A percentile compares a stretch with the other conserved stretches of the same genome.
Conservation (phyloP, 202 grass and related monocot species). For the Setaria italica region DNA sequence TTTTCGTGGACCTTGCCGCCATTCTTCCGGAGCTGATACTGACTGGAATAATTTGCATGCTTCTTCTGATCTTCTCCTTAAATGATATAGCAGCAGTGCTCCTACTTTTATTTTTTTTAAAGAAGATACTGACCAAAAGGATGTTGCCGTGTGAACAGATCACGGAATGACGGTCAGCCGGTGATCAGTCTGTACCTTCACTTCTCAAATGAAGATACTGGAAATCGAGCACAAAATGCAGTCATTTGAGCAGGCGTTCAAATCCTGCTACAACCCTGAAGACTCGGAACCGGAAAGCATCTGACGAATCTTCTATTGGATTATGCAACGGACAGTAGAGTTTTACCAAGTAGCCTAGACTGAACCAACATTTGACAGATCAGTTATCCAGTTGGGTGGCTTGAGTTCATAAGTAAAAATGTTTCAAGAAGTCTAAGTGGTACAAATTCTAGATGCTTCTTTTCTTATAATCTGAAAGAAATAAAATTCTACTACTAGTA, state of each 20-base stretch:
- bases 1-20: neutral
- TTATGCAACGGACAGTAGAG: neutral
- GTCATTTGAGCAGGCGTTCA: neutral
- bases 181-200: neutral
- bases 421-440: neutral
- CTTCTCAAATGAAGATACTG: neutral
- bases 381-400: neutral
- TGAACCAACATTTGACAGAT: conserved; percentile 3
- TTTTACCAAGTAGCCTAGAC: conserved; percentile 13
- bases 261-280: neutral
- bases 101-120: no score
- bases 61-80: no score
- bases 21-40: neutral
- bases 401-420: neutral
- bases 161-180: neutral
- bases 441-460: neutral
- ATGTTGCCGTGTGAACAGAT: neutral
- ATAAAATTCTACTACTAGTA: no score
- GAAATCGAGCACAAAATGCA: neutral
- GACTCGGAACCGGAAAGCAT: neutral
- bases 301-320: neutral
- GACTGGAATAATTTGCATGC: neutral
- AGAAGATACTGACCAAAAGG: neutral
- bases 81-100: no score
- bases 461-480: neutral